These are phyloP conservation scores for Limnomonas spitsbergensis DNA, from an alignment of 139 green algal genomes.

Conservation along the genomic window DNA sequence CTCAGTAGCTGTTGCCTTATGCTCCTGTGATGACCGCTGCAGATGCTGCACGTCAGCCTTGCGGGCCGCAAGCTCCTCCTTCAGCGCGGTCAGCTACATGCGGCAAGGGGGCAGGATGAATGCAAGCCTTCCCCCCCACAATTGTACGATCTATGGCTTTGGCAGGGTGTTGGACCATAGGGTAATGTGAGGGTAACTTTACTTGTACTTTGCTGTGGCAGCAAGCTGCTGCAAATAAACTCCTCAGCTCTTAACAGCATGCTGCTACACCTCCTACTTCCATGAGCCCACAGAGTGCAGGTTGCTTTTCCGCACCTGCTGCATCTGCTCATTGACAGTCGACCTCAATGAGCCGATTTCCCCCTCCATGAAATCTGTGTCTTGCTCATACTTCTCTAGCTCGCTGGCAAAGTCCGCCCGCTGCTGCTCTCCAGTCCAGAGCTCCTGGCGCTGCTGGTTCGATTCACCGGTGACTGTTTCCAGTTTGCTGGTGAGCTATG, in stretches of 20 bases:
- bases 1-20: slow-evolving; percentile 17
- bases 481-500: slow-evolving; percentile 10
- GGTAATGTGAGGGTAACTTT: no score
- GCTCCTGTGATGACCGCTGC: not conserved
- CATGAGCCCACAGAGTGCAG: no score
- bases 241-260: no score
- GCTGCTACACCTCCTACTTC: no score
- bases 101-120: not conserved
- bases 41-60: slow-evolving; percentile 27
- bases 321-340: slow-evolving; percentile 19
- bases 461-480: slow-evolving; percentile 18
- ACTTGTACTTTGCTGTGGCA: no score
- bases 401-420: slow-evolving; percentile 33
- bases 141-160: no score
- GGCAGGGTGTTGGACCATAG: no score
- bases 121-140: no score
- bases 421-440: slow-evolving; percentile 41
- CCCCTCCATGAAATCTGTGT: slow-evolving; percentile 35
- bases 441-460: slow-evolving; percentile 28
- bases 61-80: slow-evolving; percentile 37
- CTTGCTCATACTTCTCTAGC: slow-evolving; percentile 32
- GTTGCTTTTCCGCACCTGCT: no score
- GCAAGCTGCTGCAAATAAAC: no score
- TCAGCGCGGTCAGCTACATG: slow-evolving; percentile 16
- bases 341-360: slow-evolving; percentile 30